phyloP scores from a whole-genome alignment of 352 stramenopile species.

The Phytophthora ohioensis region DNA sequence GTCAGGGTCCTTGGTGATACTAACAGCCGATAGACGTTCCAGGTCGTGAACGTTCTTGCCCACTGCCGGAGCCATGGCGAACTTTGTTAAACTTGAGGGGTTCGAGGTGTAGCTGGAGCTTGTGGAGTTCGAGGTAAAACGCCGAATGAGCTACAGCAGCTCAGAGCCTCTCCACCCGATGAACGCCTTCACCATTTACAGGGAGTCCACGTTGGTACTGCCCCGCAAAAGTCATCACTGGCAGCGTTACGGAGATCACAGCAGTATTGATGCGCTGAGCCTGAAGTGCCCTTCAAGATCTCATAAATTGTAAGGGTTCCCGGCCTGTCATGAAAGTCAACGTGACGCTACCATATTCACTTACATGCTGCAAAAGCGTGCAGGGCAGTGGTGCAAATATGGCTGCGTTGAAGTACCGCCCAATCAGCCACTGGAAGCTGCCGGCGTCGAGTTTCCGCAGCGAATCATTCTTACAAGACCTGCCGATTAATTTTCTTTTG shows the following conservation, averaged over 20 bases:
- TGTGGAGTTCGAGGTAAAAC: slow-evolving; percentile 11
- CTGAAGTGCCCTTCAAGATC: too few relatives aligned
- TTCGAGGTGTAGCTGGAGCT: background rate
- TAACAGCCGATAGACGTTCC: slow-evolving; percentile 21
- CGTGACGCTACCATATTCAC: background rate
- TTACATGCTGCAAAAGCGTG: background rate
- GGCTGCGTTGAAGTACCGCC: background rate
- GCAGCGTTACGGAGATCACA: too few relatives aligned
- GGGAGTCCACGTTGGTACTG: too few relatives aligned
- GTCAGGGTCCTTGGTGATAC: slow-evolving; percentile 14
- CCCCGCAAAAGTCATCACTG: background rate
- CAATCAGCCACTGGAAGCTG: slow-evolving; percentile 11
- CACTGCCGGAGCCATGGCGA: slow-evolving; percentile 11
- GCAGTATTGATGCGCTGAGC: too few relatives aligned
- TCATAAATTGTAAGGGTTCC: too few relatives aligned
- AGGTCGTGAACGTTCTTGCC: slow-evolving; percentile 17
- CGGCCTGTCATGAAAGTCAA: background rate
- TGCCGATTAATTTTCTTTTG: slow-evolving; percentile 6
- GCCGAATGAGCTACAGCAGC: slow-evolving; percentile 13
- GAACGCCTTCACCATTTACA: background rate
- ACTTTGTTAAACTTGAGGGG: background rate
- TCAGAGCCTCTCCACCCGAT: background rate
- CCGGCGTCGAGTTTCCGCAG: slow-evolving; percentile 1
- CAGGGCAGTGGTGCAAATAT: background rate
- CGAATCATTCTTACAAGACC: slow-evolving; percentile 2